Base-by-base conservation (phyloP, 345 rosid species). In the Salix dunnii region DNA sequence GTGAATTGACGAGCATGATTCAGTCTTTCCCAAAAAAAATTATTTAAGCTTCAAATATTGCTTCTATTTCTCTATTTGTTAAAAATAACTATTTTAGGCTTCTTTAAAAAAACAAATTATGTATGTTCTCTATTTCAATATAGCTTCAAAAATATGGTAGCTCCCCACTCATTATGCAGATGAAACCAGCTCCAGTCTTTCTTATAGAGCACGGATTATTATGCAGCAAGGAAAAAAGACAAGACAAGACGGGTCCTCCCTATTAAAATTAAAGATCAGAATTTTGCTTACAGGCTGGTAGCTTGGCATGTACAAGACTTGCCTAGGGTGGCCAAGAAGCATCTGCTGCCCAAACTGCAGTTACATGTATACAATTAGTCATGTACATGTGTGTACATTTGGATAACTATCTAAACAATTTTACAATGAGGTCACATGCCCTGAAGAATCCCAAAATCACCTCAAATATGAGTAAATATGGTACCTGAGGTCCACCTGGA, bases 401-500 rank as follows among this genome's bases (percentile, higher is more conserved):
- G 31, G n/a, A 18, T 31, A 6, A 31, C 11, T 31, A 64, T 9
- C 21, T 33, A 25, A 58, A 58, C 63, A 58, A 23, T 23, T 58
- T 58, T 49, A 71, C 68, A 76, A 40, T 25, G 53, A 74, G 51
- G 67, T 11, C 25, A 71, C 18, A 65, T 31, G 30, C 40, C 42
- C 40, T 71, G 28, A 23, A 60, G 46, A 21, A 60, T 4, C 7
- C 70, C 72, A 6, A 9, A 21, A 43, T 3, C 43, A 36, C 9
- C 60, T 23, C 65, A 38, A 30, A 46, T 13, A 42, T 6, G 16
- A 40, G 12, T 69, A 30, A 28, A 72, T 38, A 58, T 69, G 81
- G 58, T 77, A 94, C 96, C 92, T 89, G 94, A 78, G 91, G 90
- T 78, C 90, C 97, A 78, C 80, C 84, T 65, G 93, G 94, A 71